phyloP scores from a whole-genome alignment of 1,284 basidiomycete species.

The Vanrija sp. region DNA sequence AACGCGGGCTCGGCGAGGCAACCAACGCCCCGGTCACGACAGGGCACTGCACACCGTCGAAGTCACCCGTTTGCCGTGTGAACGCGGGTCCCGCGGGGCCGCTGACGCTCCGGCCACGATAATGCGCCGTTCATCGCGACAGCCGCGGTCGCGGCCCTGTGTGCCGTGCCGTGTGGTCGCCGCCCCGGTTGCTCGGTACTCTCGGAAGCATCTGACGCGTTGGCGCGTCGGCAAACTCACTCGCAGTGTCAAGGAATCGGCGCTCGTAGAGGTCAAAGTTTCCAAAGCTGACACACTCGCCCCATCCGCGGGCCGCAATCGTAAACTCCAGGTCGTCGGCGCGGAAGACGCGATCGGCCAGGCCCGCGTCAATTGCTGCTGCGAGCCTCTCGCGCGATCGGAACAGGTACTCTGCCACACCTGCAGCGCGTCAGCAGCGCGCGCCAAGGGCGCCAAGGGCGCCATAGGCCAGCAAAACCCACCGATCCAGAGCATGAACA shows the following conservation, averaged over 20 bases:
- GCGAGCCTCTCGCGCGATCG: conserved; percentile 61
- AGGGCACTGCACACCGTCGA: too few relatives aligned
- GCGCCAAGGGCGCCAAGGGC: neutral
- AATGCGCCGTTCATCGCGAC: too few relatives aligned
- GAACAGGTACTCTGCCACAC: conserved; percentile 95
- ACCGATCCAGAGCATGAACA: conserved; percentile 93
- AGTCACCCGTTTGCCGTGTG: too few relatives aligned
- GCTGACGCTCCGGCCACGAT: too few relatives aligned
- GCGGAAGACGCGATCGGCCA: conserved; percentile 76
- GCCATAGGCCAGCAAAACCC: conserved; percentile 9
- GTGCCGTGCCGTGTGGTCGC: neutral
- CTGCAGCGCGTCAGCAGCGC: conserved; percentile 16
- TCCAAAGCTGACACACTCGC: conserved; percentile 87
- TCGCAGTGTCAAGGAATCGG: conserved; percentile 74
- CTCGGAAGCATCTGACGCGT: too few relatives aligned
- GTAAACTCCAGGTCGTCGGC: conserved; percentile 91
- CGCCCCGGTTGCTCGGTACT: neutral
- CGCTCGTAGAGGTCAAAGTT: conserved; percentile 82
- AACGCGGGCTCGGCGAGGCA: too few relatives aligned
- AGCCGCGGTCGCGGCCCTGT: too few relatives aligned
- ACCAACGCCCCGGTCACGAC: too few relatives aligned
- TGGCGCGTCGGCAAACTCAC: conserved; percentile 25
- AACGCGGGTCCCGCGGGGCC: too few relatives aligned
- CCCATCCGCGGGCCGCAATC: conserved; percentile 93
- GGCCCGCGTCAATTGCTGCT: conserved; percentile 68